Evolutionary conservation across 176 grass and related monocot species (phyloP), one percentile per base, ranked within the genome.

Genomic region (Carex pumila): DNA sequence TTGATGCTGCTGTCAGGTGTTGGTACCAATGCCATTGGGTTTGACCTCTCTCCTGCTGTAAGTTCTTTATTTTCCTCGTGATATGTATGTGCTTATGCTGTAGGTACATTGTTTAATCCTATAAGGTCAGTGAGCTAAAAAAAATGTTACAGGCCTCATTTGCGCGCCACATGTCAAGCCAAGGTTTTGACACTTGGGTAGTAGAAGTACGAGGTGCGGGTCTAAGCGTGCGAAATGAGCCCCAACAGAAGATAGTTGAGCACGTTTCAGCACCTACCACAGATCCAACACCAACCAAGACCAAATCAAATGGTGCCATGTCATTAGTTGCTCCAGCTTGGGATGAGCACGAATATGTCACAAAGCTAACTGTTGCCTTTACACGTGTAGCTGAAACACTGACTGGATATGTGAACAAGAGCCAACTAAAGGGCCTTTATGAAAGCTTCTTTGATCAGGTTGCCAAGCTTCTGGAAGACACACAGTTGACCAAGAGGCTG

Each of bases 151-250:
- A 98, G 95, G 92, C 95, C 80, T 98, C 95, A 82, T 98, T 98
- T 93, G 95, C 95, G 79, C 92, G 91, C 69, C 91, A 98, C 82
- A 98, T 98, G 95, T 92, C 89, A 65, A 91, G 88, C 80, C 90
- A 98, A 91, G 95, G 95, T 30, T 98, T 94, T 82, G 95, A 98
- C 88, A 98, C 92, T 66, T 98, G 95, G 95, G 89, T 98, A 56
- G 92, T 98, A 72, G 95, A 98, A 92, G 88, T 94, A 55, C 87
- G 95, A 47, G 95, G 95, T 80, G 95, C 95, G 1, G 92, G 95
- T 62, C 88, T 94, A 71, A 94, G 92, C 63, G 82, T 80, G 79
- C 92, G 86, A 83, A 83, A 45, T 10, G 8, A 56, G 47, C 61
- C 81, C 39, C 61, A 69, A 69, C 62, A 50, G 45, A 37, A 81